Base-by-base conservation (phyloP, 2,329 filamentous ascomycete species). In the Escovopsis sp. region DNA sequence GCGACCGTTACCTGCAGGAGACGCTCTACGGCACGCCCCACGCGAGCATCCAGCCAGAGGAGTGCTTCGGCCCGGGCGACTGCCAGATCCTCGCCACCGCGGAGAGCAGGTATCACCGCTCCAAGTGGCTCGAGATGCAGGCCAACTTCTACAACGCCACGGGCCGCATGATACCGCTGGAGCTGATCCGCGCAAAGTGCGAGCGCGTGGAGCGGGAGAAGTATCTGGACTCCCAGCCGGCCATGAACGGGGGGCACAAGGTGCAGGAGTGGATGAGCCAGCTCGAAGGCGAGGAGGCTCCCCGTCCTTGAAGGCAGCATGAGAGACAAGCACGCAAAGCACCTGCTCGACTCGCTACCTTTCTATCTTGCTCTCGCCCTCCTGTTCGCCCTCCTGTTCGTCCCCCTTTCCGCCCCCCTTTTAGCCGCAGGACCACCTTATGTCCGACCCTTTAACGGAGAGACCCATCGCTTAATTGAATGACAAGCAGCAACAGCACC, bases 61-160 rank as follows among this genome's bases (percentile, higher is more conserved):
- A 46, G 16, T 42, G 51, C 47, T 53, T 59, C 30, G 47, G 49
- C 39, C 44, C 51, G 39, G 47, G 47, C 15, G 61, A 65, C 45
- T 59, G 58, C 30, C 49, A 53, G 12, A 50, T 65, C 5, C 55
- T 68, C 4, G 61, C 54, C 2, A 43, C 57, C 7, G 48, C 63
- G 2, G 57, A 62, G 25, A 57, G 54, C 44, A 54, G 55, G 40
- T 53, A 57, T 32, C 53, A 57, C 37, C 50, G 46, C 15, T 52
- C 52, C 25, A 55, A 54, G 20, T 67, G 62, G 60, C 52, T 66
- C 1, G 59, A 66, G 45, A 60, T 67, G 52, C 65, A 68, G 45
- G 61, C 63, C 27, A 60, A 59, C 39, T 66, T 68, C 41, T 62
- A 55, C 50, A 66, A 67, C 43, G 59, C 52, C 36, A 67, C 64